Percentiles rank a stretch among this genome's conserved stretches.
Evolutionary conservation across 345 rosid genomes (phyloP).

Genomic region (Arabis hirsuta): DNA sequence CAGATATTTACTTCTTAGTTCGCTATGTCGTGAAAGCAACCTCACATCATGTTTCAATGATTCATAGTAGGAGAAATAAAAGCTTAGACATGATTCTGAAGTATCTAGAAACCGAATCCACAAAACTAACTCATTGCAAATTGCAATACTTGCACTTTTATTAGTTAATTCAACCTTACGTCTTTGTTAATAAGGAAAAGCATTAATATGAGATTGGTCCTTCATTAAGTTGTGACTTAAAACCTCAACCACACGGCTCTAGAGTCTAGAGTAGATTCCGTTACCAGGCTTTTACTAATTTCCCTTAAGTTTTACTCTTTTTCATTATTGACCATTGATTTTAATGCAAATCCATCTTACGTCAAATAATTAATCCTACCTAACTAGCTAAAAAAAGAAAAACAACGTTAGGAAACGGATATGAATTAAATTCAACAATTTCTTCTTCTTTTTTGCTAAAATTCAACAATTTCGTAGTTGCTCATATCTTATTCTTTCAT

Average conservation of each 20-base stretch:
- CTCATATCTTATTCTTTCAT: neutral
- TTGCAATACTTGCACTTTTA: too few relatives aligned
- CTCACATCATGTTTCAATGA: conserved; percentile 14
- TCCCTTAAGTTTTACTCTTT: neutral
- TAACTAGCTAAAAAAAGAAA: neutral
- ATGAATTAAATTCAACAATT: neutral
- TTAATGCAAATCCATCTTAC: neutral
- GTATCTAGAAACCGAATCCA: neutral
- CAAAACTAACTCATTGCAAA: neutral
- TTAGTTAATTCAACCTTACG: neutral
- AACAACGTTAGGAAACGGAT: neutral
- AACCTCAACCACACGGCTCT: neutral
- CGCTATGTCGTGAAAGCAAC: neutral
- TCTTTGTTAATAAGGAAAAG: neutral
- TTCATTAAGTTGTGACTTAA: neutral
- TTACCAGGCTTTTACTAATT: neutral
- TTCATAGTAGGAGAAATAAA: neutral
- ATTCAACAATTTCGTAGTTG: neutral
- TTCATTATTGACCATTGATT: neutral
- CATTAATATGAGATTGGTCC: conserved; percentile 1
- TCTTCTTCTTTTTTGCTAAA: too few relatives aligned
- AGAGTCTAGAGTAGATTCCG: conserved; percentile 1
- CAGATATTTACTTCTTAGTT: neutral
- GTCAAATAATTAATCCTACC: neutral
- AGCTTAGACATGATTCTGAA: neutral